Evolutionary conservation across 2,329 filamentous ascomycete species (phyloP).

Genomic region (Purpureocillium lavendulum): DNA sequence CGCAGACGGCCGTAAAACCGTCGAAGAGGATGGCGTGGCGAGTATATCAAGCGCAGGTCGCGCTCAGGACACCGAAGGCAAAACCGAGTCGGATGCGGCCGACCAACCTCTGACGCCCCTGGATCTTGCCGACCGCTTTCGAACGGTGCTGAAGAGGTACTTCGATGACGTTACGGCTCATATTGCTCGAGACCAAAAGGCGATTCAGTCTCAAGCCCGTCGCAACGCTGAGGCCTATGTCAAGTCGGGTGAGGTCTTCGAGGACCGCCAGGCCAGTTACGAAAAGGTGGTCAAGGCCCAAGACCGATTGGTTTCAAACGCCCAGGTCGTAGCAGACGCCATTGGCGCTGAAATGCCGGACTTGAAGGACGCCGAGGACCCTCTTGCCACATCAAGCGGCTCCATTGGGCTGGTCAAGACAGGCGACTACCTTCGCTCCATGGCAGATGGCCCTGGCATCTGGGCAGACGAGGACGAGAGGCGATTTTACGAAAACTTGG

Average conservation of each 20-base stretch:
- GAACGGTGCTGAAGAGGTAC: constrained; percentile 76
- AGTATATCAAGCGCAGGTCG: constrained; percentile 27
- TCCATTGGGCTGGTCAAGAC: constrained; percentile 91
- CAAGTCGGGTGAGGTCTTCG: constrained; percentile 96
- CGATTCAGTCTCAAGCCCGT: constrained; percentile 75
- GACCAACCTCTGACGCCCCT: constrained; percentile 68
- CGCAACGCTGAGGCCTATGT: constrained; percentile 98
- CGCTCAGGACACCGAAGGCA: constrained; percentile 41
- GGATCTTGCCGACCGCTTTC: constrained; percentile 79
- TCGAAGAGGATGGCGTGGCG: constrained; percentile 71
- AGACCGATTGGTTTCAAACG: constrained; percentile 82
- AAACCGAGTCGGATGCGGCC: constrained; percentile 34
- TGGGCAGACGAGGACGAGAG: constrained; percentile 99
- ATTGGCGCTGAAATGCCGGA: constrained; percentile 91
- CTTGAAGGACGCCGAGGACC: constrained; percentile 72
- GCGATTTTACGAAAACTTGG: constrained; percentile 94
- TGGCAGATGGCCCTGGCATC: constrained; percentile 85
- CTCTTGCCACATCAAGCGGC: constrained; percentile 56
- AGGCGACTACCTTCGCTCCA: constrained; percentile 83
- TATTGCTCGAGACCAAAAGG: constrained; percentile 84
- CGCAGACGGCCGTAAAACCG: constrained; percentile 72
- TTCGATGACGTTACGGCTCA: constrained; percentile 90
- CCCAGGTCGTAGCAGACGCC: constrained; percentile 82
- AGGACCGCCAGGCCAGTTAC: constrained; percentile 91
- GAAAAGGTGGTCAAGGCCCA: constrained; percentile 90